Base-by-base conservation (phyloP, 495 filamentous ascomycete species). In the Trichoderma virens region DNA sequence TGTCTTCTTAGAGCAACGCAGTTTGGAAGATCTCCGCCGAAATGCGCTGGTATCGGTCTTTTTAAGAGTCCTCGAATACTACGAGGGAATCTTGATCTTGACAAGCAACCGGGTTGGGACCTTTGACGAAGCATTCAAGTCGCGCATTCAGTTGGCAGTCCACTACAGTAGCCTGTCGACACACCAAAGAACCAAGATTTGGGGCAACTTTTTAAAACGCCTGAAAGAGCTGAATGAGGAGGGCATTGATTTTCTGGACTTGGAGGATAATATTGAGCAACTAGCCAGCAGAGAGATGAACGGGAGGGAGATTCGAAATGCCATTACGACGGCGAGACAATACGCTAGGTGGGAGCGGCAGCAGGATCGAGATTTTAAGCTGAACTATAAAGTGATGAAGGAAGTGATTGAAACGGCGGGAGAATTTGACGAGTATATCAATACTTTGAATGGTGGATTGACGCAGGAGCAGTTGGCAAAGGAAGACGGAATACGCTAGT, bases 21-120 rank as follows among this genome's bases (percentile, higher is more conserved):
- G 61, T 2, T 39, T 68, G 0, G 62, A 69, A 5, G 78, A 82
- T 56, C 67, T 82, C 13, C 63, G 74, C 31, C 70, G 79, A 11
- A 83, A 82, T 65, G 70, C 70, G 18, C 70, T 83, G 5, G 80
- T 83, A 1, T 77, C 76, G 16, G 69, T 70, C 27, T 79, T 80
- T 41, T 73, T 80, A 16, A 69, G 78, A 25, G 72, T 74, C 64
- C 69, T 82, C 2, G 79, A 82, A 66, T 81, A 82, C 68, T 80
- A 81, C 51, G 66, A 75, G 20, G 75, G 75, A 13, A 73, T 79
- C 30, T 67, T 79, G 11, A 74, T 79, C 65, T 71, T 79, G 14
- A 79, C 75, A 1, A 74, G 74, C 23, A 79, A 79, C 59, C 68
- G 74, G 13, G 60, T 66, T 30, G 51, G 38, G 13, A 62, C 66